Evolutionary conservation across 805 yeast genomes (phyloP).

Genomic region (Metschnikowia drakensbergensis): DNA sequence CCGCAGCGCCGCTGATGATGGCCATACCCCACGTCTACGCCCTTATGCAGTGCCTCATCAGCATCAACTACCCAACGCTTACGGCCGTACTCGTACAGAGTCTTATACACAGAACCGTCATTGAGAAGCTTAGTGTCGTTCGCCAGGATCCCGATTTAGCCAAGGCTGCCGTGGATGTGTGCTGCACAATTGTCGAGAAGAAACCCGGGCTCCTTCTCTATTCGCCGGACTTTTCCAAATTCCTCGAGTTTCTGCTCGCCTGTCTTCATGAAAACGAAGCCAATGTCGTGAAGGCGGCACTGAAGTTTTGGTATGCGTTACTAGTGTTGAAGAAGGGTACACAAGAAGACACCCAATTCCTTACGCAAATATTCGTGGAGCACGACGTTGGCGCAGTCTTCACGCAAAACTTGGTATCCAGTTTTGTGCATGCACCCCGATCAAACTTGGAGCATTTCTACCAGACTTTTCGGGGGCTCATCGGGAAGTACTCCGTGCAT

Average conservation of each 20-base stretch:
- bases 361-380: constrained; percentile 19
- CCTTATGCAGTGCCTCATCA: constrained; percentile 43
- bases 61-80: constrained; percentile 32
- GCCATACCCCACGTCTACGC: constrained; percentile 44
- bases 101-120: constrained; percentile 37
- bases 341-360: constrained; percentile 35
- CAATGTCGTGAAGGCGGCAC: constrained; percentile 49
- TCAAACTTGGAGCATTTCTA: constrained; percentile 59
- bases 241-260: constrained; percentile 30
- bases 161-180: constrained; percentile 49
- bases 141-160: constrained; percentile 57
- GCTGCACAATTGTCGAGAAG: constrained; percentile 46
- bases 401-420: constrained; percentile 23
- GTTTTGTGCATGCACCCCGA: constrained; percentile 46
- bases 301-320: constrained; percentile 53
- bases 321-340: constrained; percentile 46
- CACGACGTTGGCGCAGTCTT: constrained; percentile 24
- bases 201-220: constrained; percentile 48
- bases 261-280: constrained; percentile 49
- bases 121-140: constrained; percentile 32
- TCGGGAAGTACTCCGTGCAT: constrained; percentile 45
- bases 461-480: constrained; percentile 46
- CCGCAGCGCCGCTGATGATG: constrained; percentile 16
- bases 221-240: constrained; percentile 21
- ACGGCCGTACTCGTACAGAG: constrained; percentile 30